Conservation (phyloP, 805 yeast genomes). For the Lachancea kluyveri region DNA sequence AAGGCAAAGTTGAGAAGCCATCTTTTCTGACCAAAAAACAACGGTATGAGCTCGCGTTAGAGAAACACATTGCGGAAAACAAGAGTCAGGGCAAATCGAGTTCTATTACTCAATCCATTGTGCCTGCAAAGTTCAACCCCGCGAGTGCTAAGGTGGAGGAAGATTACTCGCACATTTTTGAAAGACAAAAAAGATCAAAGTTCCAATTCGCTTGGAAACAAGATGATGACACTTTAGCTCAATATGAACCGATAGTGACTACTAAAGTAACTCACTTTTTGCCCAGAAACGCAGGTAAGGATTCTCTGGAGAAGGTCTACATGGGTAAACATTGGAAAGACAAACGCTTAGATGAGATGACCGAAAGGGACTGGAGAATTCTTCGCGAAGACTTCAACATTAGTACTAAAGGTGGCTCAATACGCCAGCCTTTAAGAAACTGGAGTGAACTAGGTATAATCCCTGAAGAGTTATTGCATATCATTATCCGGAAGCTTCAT, state of each 20-base stretch:
- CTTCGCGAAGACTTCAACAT: slow-evolving; percentile 74
- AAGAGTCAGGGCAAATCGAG: no score
- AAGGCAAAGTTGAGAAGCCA: slow-evolving; percentile 25
- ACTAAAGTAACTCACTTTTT: slow-evolving; percentile 12
- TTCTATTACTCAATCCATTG: no score
- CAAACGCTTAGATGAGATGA: slow-evolving; percentile 62
- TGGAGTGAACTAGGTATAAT: slow-evolving; percentile 62
- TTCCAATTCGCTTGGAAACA: slow-evolving; percentile 68
- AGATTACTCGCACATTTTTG: slow-evolving; percentile 1
- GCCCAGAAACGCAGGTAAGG: slow-evolving; percentile 15
- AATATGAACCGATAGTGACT: slow-evolving; percentile 38
- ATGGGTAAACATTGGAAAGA: slow-evolving; percentile 53
- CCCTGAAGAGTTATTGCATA: slow-evolving; percentile 36
- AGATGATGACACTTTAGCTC: slow-evolving; percentile 56
- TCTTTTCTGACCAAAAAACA: slow-evolving; percentile 43
- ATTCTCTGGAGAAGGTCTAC: slow-evolving; percentile 13
- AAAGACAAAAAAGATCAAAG: slow-evolving; percentile 19
- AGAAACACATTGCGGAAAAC: no score
- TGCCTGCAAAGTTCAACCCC: no score
- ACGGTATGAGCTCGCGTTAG: slow-evolving; percentile 32
- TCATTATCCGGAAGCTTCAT: slow-evolving; percentile 34
- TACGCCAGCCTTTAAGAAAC: slow-evolving; percentile 53
- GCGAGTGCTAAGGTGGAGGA: slow-evolving; percentile 4
- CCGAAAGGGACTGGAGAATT: slow-evolving; percentile 83
- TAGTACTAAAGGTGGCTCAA: slow-evolving; percentile 39